Base-by-base conservation (phyloP, 2,329 filamentous ascomycete genomes). In the Cladophialophora yegresii region DNA sequence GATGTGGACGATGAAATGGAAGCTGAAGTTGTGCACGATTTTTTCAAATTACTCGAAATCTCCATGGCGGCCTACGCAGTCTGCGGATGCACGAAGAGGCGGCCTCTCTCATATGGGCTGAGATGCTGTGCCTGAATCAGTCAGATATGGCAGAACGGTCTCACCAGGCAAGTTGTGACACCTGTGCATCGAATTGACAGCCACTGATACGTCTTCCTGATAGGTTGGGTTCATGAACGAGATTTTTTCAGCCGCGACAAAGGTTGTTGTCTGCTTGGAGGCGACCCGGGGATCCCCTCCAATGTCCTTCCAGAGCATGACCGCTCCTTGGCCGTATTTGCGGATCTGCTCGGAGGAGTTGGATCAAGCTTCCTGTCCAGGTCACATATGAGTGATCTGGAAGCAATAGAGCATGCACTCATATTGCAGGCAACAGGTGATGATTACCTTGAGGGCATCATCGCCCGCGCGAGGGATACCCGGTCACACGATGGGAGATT, bases 91-190 rank as follows among this genome's bases (percentile, higher is more conserved):
- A 26, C 20, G 23, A 50, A 10, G 23, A 16, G 3, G 20, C 22
- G 23, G 4, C 6, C 20, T n/a, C 23, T 50, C 47, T 50, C 23
- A 28, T 50, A 16, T 50, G 47, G 47, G 47, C 47, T 26, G 47
- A 50, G 13, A 50, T 50, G 47, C 47, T 50, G 47, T 50, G 47
- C 9, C 23, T 50, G 47, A 50, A 50, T 28, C 47, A 50, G 47
- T 50, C 23, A 2, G 22, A 50, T 28, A 9, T 10, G 20, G 20
- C 22, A 23, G 47, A 50, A 16, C 10, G 47, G 10, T 50, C 47
- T 20, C 47, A 50, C 23, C 47, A 50, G 47, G 47, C 23, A 50
- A 50, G 47, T 28, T 4, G 8, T 6, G 6, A 16, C 36, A n/a
- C 36, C n/a, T 0, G 3, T 20, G 36, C 36, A 43, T n/a, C n/a